These are phyloP conservation scores for Tripterygium wilfordii DNA, from an alignment of 177 flowering plant species.

Conservation along the genomic window DNA sequence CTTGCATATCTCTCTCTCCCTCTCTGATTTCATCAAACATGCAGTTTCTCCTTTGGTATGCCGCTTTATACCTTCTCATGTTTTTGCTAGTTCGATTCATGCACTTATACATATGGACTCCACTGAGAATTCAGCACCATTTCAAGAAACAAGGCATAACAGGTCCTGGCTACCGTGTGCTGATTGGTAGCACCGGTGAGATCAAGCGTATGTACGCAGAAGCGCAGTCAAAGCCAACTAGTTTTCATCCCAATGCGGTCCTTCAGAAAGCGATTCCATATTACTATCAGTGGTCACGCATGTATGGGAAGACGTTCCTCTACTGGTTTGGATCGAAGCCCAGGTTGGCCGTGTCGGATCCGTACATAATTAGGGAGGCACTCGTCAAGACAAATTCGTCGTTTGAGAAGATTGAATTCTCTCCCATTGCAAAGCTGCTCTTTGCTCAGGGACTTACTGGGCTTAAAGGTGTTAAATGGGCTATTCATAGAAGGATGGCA, in stretches of 20 bases:
- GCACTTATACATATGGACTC: background rate
- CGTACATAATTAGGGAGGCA: too few relatives aligned
- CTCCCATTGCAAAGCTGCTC: too few relatives aligned
- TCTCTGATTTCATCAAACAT: background rate
- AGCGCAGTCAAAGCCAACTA: background rate
- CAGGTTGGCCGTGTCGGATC: too few relatives aligned
- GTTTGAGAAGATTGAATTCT: too few relatives aligned
- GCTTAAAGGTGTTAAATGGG: too few relatives aligned
- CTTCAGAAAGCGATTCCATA: too few relatives aligned
- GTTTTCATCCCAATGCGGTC: background rate
- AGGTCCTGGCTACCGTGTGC: background rate
- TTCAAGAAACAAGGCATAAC: background rate
- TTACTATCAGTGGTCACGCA: too few relatives aligned
- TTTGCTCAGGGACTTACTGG: too few relatives aligned
- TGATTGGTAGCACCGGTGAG: background rate
- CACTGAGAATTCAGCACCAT: background rate
- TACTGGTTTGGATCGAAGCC: too few relatives aligned
- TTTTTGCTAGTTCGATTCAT: background rate
- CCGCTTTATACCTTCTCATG: background rate
- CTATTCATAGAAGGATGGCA: too few relatives aligned
- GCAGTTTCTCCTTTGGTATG: slow-evolving; percentile 3
- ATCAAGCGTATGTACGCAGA: background rate
- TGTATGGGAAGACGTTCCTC: background rate
- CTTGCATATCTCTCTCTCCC: too few relatives aligned
- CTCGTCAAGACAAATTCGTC: too few relatives aligned